Evolutionary conservation across 2,329 filamentous ascomycete species (phyloP), one percentile per base, ranked within the genome.

Genomic region (Graphilbum fragrans): DNA sequence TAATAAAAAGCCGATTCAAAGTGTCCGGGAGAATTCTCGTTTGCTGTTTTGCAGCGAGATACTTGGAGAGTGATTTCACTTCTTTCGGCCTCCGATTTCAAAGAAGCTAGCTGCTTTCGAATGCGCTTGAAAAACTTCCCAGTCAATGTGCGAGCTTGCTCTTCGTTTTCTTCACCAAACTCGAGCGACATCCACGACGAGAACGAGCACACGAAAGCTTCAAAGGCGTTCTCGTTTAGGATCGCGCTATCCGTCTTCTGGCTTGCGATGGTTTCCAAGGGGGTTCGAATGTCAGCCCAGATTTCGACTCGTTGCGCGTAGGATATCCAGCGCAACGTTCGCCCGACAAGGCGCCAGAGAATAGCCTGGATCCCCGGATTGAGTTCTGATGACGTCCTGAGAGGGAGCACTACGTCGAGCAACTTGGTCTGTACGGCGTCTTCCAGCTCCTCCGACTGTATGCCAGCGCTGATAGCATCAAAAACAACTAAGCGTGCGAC

Each of bases 401-500:
- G 8, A 3, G 34, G 55, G 12, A 31, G 29, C 2, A 59, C 50
- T 5, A 62, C 46, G 8, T 63, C 55, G 20, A 64, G 60, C 3
- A 70, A 51, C 37, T 55, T 57, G 19, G 53, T 56, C 6, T 61
- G 62, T 2, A 64, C 53, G 3, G 58, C 59, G 46, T 72, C 66
- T 5, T 64, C 53, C 18, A 62, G 65, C 2, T 63, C 55, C 36
- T 70, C 63, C 14, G 55, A 57, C 3, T 49, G 56, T 7, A 72
- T 49, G 4, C 66, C 66, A 19, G 60, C 53, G 0, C 62, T 59
- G 27, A 73, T 54, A 2, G 61, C 58, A 36, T 65, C 60, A 10
- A 67, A 49, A 20, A 72, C 61, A 5, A 69, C 51, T 19, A 65
- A 62, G 5, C 60, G 52, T 0, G 65, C 58, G 3, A 51, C 50